A percentile compares a stretch with the other conserved stretches of the same genome.
Evolutionary conservation across 225 moss, liverwort and hornwort species (phyloP).

Genomic region (Lunularia cruciata): DNA sequence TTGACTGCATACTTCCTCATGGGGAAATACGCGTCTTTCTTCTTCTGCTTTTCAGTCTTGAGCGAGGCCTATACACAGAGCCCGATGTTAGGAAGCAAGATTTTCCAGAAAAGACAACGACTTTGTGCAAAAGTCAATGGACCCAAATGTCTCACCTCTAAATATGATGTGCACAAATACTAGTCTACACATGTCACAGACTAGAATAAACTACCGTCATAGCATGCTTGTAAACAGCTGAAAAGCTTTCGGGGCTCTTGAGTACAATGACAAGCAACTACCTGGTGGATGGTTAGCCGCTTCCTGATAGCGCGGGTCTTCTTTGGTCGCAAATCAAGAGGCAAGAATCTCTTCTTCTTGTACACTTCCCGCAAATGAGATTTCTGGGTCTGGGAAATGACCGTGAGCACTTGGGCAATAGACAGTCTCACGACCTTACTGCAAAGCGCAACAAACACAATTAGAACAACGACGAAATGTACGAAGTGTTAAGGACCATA

Average conservation of each 20-base stretch:
- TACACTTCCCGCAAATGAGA: slow-evolving; percentile 70
- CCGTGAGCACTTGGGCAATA: slow-evolving; percentile 79
- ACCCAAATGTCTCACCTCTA: too few species aligned
- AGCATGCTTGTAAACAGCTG: too few species aligned
- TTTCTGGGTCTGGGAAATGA: slow-evolving; percentile 75
- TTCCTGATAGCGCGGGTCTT: slow-evolving; percentile 82
- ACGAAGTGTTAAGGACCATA: background rate
- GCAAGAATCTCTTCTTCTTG: slow-evolving; percentile 74
- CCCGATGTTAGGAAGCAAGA: background rate
- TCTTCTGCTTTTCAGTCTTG: slow-evolving; percentile 74
- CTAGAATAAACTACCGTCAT: too few species aligned
- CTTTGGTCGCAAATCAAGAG: slow-evolving; percentile 80
- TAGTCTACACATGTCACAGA: too few species aligned
- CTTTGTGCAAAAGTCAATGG: background rate
- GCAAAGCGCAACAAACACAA: slow-evolving; percentile 24
- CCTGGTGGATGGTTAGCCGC: slow-evolving; percentile 81
- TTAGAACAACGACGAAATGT: background rate
- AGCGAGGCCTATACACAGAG: slow-evolving; percentile 41
- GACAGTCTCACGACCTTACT: slow-evolving; percentile 87
- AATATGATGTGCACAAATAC: too few species aligned
- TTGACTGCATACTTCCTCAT: slow-evolving; percentile 78
- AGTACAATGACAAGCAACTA: background rate
- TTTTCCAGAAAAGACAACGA: background rate
- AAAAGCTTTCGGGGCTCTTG: too few species aligned
- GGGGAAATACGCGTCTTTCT: slow-evolving; percentile 77